Evolutionary conservation across 2,329 filamentous ascomycete genomes (phyloP).

Genomic region (Ciborinia camelliae): DNA sequence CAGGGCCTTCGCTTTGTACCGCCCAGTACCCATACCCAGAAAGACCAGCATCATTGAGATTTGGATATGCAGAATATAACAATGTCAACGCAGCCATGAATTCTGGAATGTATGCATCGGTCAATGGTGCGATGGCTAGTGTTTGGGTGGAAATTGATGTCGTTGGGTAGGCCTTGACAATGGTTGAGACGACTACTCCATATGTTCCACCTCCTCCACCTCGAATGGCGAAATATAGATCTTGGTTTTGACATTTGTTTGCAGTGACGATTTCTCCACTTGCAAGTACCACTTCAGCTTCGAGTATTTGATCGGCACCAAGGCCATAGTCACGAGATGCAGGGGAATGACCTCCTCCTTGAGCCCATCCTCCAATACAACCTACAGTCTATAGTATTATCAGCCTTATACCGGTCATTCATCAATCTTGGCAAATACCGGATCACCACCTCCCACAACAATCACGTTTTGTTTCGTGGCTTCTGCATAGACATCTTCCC

Average conservation of each 20-base stretch:
- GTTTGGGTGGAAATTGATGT: conserved; percentile 30
- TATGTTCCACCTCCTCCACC: conserved; percentile 38
- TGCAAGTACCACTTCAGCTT: conserved; percentile 32
- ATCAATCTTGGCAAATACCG: conserved; percentile 22
- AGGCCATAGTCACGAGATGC: conserved; percentile 42
- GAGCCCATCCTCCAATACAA: conserved; percentile 38
- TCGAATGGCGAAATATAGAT: conserved; percentile 40
- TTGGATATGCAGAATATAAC: conserved; percentile 36
- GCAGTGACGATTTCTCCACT: conserved; percentile 33
- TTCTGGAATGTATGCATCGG: conserved; percentile 30
- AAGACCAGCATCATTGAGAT: conserved; percentile 38
- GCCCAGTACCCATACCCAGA: conserved; percentile 34
- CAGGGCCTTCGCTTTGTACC: conserved; percentile 28
- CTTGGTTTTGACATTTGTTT: conserved; percentile 27
- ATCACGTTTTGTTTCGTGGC: conserved; percentile 37
- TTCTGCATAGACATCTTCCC: conserved; percentile 38
- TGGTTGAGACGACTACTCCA: conserved; percentile 41
- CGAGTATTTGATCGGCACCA: conserved; percentile 45
- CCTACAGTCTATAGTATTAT: conserved; percentile 37
- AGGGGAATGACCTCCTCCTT: conserved; percentile 44
- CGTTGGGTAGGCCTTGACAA: conserved; percentile 43
- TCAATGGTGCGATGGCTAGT: conserved; percentile 30
- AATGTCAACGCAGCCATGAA: conserved; percentile 34
- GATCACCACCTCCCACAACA: conserved; percentile 39
- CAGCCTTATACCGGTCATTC: conserved; percentile 25